These are phyloP conservation scores for Jaltomata sinuosa DNA, from an alignment of 257 asterid species.

Conservation along the genomic window DNA sequence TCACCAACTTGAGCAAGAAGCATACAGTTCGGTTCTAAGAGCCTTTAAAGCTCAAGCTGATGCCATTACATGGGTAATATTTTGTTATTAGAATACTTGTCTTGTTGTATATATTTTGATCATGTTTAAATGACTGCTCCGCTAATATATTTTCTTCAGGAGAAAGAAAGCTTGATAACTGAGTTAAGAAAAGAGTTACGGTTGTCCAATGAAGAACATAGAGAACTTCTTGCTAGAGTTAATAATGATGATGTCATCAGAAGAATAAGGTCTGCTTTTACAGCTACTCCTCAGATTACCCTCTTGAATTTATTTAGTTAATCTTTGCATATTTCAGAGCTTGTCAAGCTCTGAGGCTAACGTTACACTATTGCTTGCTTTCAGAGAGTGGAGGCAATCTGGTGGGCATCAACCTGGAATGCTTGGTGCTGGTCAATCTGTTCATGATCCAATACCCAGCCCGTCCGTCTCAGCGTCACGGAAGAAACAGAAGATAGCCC, in stretches of 20 bases:
- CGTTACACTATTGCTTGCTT: not conserved
- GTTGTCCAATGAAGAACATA: constrained; percentile 84
- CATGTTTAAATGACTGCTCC: constrained; percentile 20
- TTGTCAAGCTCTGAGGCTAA: not conserved
- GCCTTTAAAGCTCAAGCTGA: constrained; percentile 96
- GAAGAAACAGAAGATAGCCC: constrained; percentile 47
- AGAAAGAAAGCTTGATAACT: constrained; percentile 83
- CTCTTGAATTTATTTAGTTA: not conserved
- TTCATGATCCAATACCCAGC: constrained; percentile 46
- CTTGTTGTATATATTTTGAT: constrained; percentile 17
- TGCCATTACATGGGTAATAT: constrained; percentile 82
- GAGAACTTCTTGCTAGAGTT: constrained; percentile 73
- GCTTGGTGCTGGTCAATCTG: constrained; percentile 40
- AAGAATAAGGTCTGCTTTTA: constrained; percentile 55
- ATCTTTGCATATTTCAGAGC: not conserved
- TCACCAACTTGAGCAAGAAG: constrained; percentile 95
- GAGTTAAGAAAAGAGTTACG: constrained; percentile 89
- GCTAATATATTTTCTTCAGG: constrained; percentile 48
- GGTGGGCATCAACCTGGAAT: constrained; percentile 26
- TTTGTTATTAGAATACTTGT: constrained; percentile 14
- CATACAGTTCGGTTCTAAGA: constrained; percentile 76
- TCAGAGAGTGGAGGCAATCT: constrained; percentile 63
- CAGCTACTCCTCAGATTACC: constrained; percentile 1
- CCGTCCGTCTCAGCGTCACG: constrained; percentile 73
- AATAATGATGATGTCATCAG: constrained; percentile 68